A percentile compares a stretch with the other conserved stretches of the same genome.
These are phyloP conservation scores for Entomortierella beljakovae DNA, from an alignment of 192 early-diverging fungal genomes.

Conservation along the genomic window DNA sequence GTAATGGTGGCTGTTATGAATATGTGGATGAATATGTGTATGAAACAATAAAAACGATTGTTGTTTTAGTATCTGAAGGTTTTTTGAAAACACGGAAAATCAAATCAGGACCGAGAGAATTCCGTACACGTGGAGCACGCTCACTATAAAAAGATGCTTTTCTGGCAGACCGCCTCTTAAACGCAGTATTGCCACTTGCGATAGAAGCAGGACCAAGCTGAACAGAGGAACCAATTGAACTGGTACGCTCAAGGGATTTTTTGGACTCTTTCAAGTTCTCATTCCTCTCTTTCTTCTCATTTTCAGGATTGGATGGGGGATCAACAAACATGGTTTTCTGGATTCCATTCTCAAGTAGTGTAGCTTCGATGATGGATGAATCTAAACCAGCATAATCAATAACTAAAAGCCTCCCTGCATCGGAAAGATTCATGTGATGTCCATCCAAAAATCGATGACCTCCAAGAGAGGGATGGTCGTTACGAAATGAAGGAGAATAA, in stretches of 20 bases:
- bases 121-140: slow-evolving; percentile 42
- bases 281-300: neutral
- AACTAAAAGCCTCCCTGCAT: slow-evolving; percentile 8
- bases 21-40: neutral
- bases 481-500: slow-evolving; percentile 17
- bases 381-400: slow-evolving; percentile 45
- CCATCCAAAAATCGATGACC: slow-evolving; percentile 14
- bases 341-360: slow-evolving; percentile 20
- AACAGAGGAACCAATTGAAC: slow-evolving; percentile 22
- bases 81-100: no score
- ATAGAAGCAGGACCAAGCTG: neutral
- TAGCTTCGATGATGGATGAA: slow-evolving; percentile 19
- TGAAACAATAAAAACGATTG: neutral
- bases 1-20: slow-evolving; percentile 27
- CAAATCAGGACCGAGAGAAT: neutral
- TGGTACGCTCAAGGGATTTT: slow-evolving; percentile 6
- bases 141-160: slow-evolving; percentile 52
- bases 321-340: neutral
- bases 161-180: slow-evolving; percentile 40
- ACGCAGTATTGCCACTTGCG: slow-evolving; percentile 1
- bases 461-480: slow-evolving; percentile 11
- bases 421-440: neutral
- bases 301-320: neutral
- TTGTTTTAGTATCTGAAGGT: no score
- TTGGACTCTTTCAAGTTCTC: neutral